Base-by-base conservation (phyloP, 73 alveolate species). In the Effrenium voratum region DNA sequence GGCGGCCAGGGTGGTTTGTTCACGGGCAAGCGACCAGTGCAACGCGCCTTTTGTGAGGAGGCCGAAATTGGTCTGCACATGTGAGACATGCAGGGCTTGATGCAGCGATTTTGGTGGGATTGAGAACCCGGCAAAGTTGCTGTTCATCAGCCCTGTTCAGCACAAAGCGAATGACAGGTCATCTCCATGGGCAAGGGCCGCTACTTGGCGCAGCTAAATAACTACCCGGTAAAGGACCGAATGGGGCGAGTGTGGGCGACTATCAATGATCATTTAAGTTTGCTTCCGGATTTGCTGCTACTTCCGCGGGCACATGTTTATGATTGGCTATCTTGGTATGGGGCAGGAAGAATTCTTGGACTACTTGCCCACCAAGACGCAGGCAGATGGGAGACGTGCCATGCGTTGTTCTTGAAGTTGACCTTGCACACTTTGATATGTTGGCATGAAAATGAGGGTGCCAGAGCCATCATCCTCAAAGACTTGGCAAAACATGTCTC, bases 171-270 rank as follows among this genome's bases (percentile, higher is more conserved):
- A 3, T 13, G 24, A 10, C 84, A 87, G 95, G 95, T 87, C 70
- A 63, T 87, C 46, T 59, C 95, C 50, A 87, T 87, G 95, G 95
- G 95, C 12, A 87, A 87, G 68, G 95, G 95, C 49, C 95, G 95
- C 49, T 87, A 87, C 84, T 34, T 87, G 55, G 95, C 95, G 50
- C 95, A 87, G 95, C 84, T 87, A 38, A 87, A 87, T 84, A 87
- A 87, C 83, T 87, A 87, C 34, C 95, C 95, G 16, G 95, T 84
- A 22, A 87, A 87, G 95, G 95, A 55, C 79, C 24, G 41, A 40
- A n/a, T n/a, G n/a, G n/a, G n/a, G n/a, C n/a, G n/a, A n/a, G n/a
- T n/a, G n/a, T n/a, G n/a, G n/a, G n/a, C n/a, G n/a, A n/a, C n/a
- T n/a, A n/a, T 10, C 24, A 16, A 15, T 59, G 52, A 2, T 5